Conservation (phyloP, 2,329 filamentous ascomycete genomes). For the Pseudopithomyces maydicus region DNA sequence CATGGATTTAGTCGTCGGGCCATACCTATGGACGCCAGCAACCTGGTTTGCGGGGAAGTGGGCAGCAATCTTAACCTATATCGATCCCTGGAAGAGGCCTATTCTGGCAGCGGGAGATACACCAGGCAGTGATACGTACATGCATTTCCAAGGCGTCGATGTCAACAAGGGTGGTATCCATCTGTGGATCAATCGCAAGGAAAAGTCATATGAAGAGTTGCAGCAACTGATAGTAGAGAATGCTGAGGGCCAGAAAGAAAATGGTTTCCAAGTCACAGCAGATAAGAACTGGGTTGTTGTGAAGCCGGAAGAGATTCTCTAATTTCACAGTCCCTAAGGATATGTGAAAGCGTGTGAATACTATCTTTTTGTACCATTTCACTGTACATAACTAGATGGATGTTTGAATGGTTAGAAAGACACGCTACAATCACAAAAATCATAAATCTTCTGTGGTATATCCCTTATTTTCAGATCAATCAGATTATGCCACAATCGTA, state of each 20-base stretch:
- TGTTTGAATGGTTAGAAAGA: too few relatives aligned
- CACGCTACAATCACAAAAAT: too few relatives aligned
- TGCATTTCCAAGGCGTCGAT: constrained; percentile 38
- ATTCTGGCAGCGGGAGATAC: constrained; percentile 34
- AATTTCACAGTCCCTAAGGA: not conserved
- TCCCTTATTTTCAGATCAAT: too few relatives aligned
- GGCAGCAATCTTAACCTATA: constrained; percentile 37
- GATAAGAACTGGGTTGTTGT: constrained; percentile 40
- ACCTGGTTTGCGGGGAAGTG: constrained; percentile 40
- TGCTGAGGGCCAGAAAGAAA: constrained; percentile 28
- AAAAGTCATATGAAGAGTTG: constrained; percentile 23
- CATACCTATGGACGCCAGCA: constrained; percentile 37
- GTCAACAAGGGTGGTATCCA: constrained; percentile 33
- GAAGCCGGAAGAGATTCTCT: constrained; percentile 34
- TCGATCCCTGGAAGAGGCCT: constrained; percentile 37
- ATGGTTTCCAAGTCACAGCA: constrained; percentile 32
- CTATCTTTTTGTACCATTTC: too few relatives aligned
- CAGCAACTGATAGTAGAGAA: constrained; percentile 29
- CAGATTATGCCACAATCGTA: too few relatives aligned
- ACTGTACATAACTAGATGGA: too few relatives aligned
- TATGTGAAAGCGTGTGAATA: too few relatives aligned
- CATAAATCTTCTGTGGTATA: too few relatives aligned
- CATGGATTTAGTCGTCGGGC: constrained; percentile 29
- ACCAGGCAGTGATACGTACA: constrained; percentile 37
- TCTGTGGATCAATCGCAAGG: constrained; percentile 34